Evolutionary conservation across 352 stramenopile species (phyloP), one percentile per base, ranked within the genome.

Genomic region (Phytophthora agathidicida): DNA sequence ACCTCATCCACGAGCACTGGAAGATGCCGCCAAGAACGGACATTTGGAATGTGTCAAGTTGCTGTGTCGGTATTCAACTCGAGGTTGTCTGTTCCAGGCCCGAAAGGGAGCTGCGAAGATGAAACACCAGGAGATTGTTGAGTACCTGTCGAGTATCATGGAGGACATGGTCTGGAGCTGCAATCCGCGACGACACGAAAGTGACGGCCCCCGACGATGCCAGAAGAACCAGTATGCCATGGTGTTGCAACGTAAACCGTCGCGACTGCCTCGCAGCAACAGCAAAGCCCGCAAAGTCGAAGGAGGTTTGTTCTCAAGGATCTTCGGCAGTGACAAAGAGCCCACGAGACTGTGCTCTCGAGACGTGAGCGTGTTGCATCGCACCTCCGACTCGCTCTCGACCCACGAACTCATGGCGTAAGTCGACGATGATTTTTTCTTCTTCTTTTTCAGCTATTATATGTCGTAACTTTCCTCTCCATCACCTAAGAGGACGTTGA

Each of bases 151-250:
- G n/a, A 64, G 55, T 19, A 65, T 68, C 9, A 62, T 71, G 48
- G 45, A 62, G 9, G 66, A 68, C 37, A 68, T 68, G 4, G 55
- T 75, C 9, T 75, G 66, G 66, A 71, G 49, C 17, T 75, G 66
- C 37, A 75, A 65, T 24, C 38, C 61, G 1, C 58, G 64, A 20
- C 26, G 60, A 42, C 66, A 75, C 17, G 60, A 60, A 59, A 32
- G 33, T 3, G 60, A 71, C 19, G 45, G 66, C 0, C 55, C 61
- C 26, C 55, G 66, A 42, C 60, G 60, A 8, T 75, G 66, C 46
- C 55, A 75, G 26, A 71, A 66, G 48, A 71, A 67, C 11, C 42
- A 71, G 14, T 71, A 67, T 37, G 62, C 62, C 0, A 65, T 71
- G 42, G 43, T 71, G 5, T 16, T 71, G 35, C 62, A 58, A 16